Evolutionary conservation across 2,329 filamentous ascomycete genomes (phyloP), one percentile per base, ranked within the genome.

Genomic region (Endoconidiophora polonica): DNA sequence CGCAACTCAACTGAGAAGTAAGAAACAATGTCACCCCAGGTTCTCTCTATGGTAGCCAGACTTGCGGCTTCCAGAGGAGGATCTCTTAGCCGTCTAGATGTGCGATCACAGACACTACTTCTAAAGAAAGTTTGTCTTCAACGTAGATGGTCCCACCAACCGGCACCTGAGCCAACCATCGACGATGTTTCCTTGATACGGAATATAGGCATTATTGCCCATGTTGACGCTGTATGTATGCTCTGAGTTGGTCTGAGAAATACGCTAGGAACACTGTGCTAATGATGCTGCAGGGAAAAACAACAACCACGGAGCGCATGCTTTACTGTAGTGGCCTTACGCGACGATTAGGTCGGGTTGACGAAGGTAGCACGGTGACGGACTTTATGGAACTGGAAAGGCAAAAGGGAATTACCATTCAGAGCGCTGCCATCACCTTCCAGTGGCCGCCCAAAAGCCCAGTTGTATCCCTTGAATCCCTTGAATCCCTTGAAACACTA

Each of bases 251-350:
- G 12, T 2, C 16, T 26, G 6, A 22, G 3, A 36, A 12, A 14
- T 16, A 5, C 39, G 5, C 18, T 10, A 33, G 9, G 4, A 33
- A 33, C 29, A 18, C 24, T 5, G 12, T 22, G 7, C 44, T 39
- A n/a, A 38, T 24, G 33, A 56, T 59, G 14, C 24, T 6, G 6
- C 48, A 77, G 74, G 91, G 91, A 6, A 98, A 98, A 71, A 98
- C 91, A 1, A 96, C 91, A 0, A 98, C 91, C 0, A 96, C 91
- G 3, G 91, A 98, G 77, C 87, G 91, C 52, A 96, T 96, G 90
- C 82, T 98, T 60, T 96, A 87, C 62, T 94, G 95, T 60, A 93
- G 86, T 62, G 90, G 91, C 45, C 80, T 88, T 55, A 94, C 88
- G 7, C 74, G 85, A 56, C 74, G 88, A 63, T 79, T 95, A 60